Base-by-base conservation (phyloP, 495 filamentous ascomycete genomes). In the Aspergillus sparsus region DNA sequence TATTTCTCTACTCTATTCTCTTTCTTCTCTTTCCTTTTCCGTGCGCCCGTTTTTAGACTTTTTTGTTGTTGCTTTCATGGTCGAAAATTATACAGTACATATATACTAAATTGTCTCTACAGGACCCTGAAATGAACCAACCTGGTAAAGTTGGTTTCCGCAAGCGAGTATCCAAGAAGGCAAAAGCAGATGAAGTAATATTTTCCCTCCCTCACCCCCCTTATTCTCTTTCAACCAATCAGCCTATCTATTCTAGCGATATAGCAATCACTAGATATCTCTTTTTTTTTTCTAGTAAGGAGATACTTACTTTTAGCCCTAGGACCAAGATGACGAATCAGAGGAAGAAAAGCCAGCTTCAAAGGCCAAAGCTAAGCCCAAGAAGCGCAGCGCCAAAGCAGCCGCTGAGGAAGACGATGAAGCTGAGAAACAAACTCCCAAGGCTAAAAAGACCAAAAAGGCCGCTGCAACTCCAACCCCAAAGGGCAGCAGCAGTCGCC, bases 51-150 rank as follows among this genome's bases (percentile, higher is more conserved):
- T 53, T 21, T 59, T 12, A 42, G 39, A 66, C 33, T 39, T 35
- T 18, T n/a, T 63, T 72, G 42, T 71, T 51, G 47, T 46, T 35
- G 46, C 12, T 6, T 27, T 27, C 21, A 27, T 27, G 21, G 21
- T 27, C 21, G 21, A 27, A 27, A 27, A 27, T 27, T 27, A 27
- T 27, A 27, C 21, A 27, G 21, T n/a, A 34, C 34, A 27, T 11
- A 15, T 32, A 16, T 50, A 33, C 35, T 62, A 49, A 16, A 49
- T 58, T 39, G 33, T 45, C 53, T 50, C 18, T 37, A 4, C 52
- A 91, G 87, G 89, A 93, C 62, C 68, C 80, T 5, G 86, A 88
- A 63, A 77, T 82, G 67, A 92, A 91, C 66, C 76, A 80, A n/a
- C 85, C 82, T 16, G 88, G 88, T 16, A 77, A 79, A 67, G 79